phyloP scores from a whole-genome alignment of 2,329 filamentous ascomycete genomes.

The Aphanoascus verrucosus region DNA sequence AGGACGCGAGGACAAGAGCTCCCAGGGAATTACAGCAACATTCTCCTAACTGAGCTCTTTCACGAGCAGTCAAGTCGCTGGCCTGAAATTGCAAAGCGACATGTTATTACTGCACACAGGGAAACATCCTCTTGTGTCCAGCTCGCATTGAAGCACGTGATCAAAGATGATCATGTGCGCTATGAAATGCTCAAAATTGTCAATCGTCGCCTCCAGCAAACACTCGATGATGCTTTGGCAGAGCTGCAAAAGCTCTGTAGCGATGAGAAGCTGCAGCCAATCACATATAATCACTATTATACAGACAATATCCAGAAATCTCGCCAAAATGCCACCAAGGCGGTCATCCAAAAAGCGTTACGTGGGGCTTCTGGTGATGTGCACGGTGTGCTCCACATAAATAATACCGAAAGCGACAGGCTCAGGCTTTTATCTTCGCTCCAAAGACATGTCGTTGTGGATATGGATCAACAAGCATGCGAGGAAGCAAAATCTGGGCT shows the following conservation, averaged over 20 bases:
- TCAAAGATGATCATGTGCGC: slow-evolving; percentile 8
- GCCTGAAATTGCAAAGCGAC: slow-evolving; percentile 16
- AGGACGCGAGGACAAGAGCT: slow-evolving; percentile 22
- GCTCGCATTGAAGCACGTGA: slow-evolving; percentile 6
- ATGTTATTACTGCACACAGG: slow-evolving; percentile 13
- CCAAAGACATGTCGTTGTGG: slow-evolving; percentile 14
- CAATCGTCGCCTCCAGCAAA: slow-evolving; percentile 7
- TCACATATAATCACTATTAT: slow-evolving; percentile 28
- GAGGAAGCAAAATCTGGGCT: slow-evolving; percentile 19
- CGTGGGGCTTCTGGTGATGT: too few species aligned
- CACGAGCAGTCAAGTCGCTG: slow-evolving; percentile 23
- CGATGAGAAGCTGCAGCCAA: slow-evolving; percentile 19
- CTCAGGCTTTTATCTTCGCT: slow-evolving; percentile 10
- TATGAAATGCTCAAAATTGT: slow-evolving; percentile 3
- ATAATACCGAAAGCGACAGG: neutral
- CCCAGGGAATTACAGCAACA: slow-evolving; percentile 24
- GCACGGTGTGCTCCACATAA: too few species aligned
- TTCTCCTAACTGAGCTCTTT: slow-evolving; percentile 21
- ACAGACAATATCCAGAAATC: slow-evolving; percentile 26
- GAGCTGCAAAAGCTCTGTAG: slow-evolving; percentile 15
- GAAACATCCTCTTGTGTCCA: slow-evolving; percentile 15
- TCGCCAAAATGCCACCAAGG: slow-evolving; percentile 8
- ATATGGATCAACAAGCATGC: slow-evolving; percentile 20
- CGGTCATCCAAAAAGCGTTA: neutral
- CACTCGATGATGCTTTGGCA: slow-evolving; percentile 8